These are phyloP conservation scores for Spathaspora girioi DNA, from an alignment of 805 yeast species.

Conservation along the genomic window DNA sequence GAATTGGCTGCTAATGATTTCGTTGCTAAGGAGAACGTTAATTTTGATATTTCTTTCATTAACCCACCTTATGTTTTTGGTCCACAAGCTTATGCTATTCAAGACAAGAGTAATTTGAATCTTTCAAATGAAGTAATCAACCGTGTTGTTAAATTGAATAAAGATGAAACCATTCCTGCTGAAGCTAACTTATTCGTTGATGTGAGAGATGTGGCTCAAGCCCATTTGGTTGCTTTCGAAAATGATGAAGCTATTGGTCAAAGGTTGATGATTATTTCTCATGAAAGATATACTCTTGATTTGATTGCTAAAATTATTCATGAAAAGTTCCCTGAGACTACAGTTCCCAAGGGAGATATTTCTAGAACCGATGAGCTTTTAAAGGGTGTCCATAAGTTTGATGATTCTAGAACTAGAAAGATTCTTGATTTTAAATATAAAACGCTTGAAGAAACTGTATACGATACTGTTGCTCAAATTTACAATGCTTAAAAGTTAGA, in stretches of 20 bases:
- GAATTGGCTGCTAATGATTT: constrained; percentile 59
- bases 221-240: constrained; percentile 31
- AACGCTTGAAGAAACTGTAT: constrained; percentile 35
- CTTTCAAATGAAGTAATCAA: neutral
- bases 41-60: constrained; percentile 37
- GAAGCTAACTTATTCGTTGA: constrained; percentile 21
- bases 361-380: constrained; percentile 27
- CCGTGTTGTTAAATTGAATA: constrained; percentile 8
- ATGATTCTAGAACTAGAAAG: constrained; percentile 29
- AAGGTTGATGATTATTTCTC: constrained; percentile 29
- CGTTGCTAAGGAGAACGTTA: constrained; percentile 30
- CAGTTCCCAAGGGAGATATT: constrained; percentile 29
- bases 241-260: constrained; percentile 16
- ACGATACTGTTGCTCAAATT: constrained; percentile 37
- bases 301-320: constrained; percentile 29
- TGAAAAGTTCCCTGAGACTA: constrained; percentile 20
- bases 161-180: constrained; percentile 11
- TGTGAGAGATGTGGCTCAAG: constrained; percentile 30
- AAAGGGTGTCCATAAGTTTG: constrained; percentile 24
- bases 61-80: constrained; percentile 48
- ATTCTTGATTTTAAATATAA: constrained; percentile 36
- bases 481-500: neutral
- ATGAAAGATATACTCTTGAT: constrained; percentile 31
- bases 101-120: neutral
- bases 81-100: constrained; percentile 40